Percentiles rank a stretch among this genome's conserved stretches.
Conservation (phyloP, 768 basidiomycete species). For the Omphalotus guepiniiformis region DNA sequence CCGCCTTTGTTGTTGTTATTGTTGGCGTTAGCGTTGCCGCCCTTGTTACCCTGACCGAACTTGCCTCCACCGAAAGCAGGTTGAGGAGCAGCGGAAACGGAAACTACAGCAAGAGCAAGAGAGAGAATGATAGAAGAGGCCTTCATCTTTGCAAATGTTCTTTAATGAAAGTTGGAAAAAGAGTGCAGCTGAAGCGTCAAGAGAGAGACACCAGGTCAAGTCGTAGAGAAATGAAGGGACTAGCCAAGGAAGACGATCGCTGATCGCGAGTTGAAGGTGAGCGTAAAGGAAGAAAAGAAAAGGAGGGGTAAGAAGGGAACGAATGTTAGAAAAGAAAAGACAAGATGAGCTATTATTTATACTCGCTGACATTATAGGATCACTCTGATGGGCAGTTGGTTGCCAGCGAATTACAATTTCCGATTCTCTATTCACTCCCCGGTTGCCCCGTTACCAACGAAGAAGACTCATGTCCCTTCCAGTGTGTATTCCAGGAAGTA, state of each 20-base stretch:
- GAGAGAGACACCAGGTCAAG: constrained; percentile 18
- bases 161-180: constrained; percentile 9
- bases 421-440: too few species aligned
- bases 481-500: too few species aligned
- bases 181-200: constrained; percentile 12
- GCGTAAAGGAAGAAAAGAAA: background rate
- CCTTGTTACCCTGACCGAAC: background rate
- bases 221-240: constrained; percentile 10
- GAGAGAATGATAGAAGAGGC: constrained; percentile 22
- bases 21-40: background rate
- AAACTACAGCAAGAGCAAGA: constrained; percentile 19
- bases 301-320: background rate
- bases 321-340: background rate
- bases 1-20: constrained; percentile 2
- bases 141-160: constrained; percentile 27
- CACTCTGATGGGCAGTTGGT: background rate
- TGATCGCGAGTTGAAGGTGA: constrained; percentile 7
- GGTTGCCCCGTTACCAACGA: too few species aligned
- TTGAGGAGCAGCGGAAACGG: constrained; percentile 17
- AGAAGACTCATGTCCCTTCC: too few species aligned
- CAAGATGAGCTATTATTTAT: too few species aligned
- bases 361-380: too few species aligned
- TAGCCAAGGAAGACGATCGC: constrained; percentile 9
- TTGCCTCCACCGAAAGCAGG: constrained; percentile 11
- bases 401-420: too few species aligned